Evolutionary conservation across 140 eudicot species (phyloP), one percentile per base, ranked within the genome.

Genomic region (Anethum foeniculum): DNA sequence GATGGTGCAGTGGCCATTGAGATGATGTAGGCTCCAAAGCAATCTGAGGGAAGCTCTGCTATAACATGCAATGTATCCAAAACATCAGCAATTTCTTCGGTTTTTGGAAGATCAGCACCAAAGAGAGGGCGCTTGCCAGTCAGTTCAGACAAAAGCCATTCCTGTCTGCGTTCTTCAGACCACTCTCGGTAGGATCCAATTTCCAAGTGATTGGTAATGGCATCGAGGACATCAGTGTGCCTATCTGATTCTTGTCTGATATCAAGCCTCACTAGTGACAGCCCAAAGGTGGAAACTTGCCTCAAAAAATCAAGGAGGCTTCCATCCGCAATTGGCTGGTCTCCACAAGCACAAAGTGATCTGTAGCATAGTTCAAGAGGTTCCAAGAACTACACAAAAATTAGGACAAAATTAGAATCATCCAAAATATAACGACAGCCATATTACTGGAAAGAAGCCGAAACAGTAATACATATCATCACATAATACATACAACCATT

Each of bases 1-100:
- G 97, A 92, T 0, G 99, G 91, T 19, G 99, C 79, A 11, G 99
- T 95, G 75, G 99, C 99, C 99, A 95, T 95, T 15, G 99, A 95
- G 75, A 95, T 95, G 75, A 95, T 89, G 85, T 95, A 95, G 32
- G 99, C 99, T 19, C 99, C 99, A 74, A 95, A 95, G 88, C 98
- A 92, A 78, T 95, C 99, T 0, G 97, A 67, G 7, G 97, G 99
- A 76, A 95, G 98, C 79, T 95, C 99, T 0, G 99, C 95, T 38
- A 95, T n/a, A 67, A 95, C 99, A 41, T 85, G 71, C 72, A 95
- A 87, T 0, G 99, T 95, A 58, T 91, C 97, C 79, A 95, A 87
- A 73, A 93, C 98, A 79, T 95, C 99, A 56, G 89, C 90, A 64
- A 95, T 83, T 80, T 95, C 99, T 75, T 95, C 99, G 1, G 99